Evolutionary conservation across 1,284 basidiomycete species (phyloP).

Genomic region (Rhodotorula sp.): DNA sequence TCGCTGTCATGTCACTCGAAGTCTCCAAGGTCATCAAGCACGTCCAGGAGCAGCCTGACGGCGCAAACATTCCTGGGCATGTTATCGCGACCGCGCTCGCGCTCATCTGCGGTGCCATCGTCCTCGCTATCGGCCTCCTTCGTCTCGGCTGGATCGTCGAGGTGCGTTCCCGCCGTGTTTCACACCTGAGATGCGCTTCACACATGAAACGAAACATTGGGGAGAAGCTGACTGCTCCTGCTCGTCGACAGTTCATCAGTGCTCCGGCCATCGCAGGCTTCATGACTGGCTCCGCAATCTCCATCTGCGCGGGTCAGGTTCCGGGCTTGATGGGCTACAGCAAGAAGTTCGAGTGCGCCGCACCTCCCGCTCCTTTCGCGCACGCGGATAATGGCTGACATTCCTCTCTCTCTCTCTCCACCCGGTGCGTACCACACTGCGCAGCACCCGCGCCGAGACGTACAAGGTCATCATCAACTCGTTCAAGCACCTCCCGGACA

Average conservation of each 20-base stretch:
- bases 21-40: conserved; percentile 58
- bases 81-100: conserved; percentile 84
- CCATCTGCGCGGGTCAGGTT: conserved; percentile 82
- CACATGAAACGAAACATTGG: no score
- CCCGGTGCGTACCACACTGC: no score
- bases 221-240: conserved; percentile 45
- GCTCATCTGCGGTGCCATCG: conserved; percentile 87
- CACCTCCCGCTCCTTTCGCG: no score
- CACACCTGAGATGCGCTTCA: no score
- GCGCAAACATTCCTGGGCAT: conserved; percentile 53
- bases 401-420: no score
- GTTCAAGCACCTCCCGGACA: conserved; percentile 73
- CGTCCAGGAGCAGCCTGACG: conserved; percentile 57
- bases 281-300: conserved; percentile 61
- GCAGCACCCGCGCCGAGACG: conserved; percentile 70
- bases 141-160: conserved; percentile 69
- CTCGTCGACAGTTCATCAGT: conserved; percentile 88
- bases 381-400: no score
- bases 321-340: conserved; percentile 81
- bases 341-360: conserved; percentile 60
- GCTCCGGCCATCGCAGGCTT: conserved; percentile 87
- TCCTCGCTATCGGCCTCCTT: conserved; percentile 88
- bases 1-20: conserved; percentile 45
- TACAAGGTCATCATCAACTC: conserved; percentile 91
- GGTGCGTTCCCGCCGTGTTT: background rate